These are phyloP conservation scores for Ailanthus altissimus DNA, from an alignment of 345 rosid genomes.

Conservation along the genomic window DNA sequence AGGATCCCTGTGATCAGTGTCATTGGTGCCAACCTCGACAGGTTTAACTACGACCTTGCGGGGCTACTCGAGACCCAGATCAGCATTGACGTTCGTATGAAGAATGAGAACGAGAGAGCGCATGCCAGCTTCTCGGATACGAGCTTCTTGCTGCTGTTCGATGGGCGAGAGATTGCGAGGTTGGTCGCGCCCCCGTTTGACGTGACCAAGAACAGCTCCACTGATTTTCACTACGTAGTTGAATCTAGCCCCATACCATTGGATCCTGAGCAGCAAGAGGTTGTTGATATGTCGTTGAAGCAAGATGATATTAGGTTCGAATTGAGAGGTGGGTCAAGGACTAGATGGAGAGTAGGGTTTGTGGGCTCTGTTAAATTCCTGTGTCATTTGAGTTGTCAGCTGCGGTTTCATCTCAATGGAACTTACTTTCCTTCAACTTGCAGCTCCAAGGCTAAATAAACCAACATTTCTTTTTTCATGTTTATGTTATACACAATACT, in stretches of 20 bases:
- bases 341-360: conserved; percentile 72
- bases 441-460: conserved; percentile 62
- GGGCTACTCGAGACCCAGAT: conserved; percentile 65
- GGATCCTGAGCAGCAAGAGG: conserved; percentile 39
- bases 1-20: conserved; percentile 71
- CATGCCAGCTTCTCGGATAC: conserved; percentile 57
- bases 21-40: conserved; percentile 53
- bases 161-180: conserved; percentile 45
- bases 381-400: conserved; percentile 58
- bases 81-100: conserved; percentile 49
- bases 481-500: too few species aligned
- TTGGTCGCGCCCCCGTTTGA: conserved; percentile 52
- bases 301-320: conserved; percentile 53
- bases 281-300: conserved; percentile 43
- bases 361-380: conserved; percentile 62
- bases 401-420: conserved; percentile 56
- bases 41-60: conserved; percentile 37
- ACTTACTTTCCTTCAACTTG: conserved; percentile 44
- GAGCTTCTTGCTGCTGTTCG: conserved; percentile 44
- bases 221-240: conserved; percentile 43
- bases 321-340: conserved; percentile 57
- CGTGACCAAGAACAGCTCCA: conserved; percentile 56
- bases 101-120: conserved; percentile 71
- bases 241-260: conserved; percentile 67
- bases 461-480: too few species aligned